These are phyloP conservation scores for Cladophialophora carrionii DNA, from an alignment of 2,329 filamentous ascomycete genomes.

Conservation along the genomic window DNA sequence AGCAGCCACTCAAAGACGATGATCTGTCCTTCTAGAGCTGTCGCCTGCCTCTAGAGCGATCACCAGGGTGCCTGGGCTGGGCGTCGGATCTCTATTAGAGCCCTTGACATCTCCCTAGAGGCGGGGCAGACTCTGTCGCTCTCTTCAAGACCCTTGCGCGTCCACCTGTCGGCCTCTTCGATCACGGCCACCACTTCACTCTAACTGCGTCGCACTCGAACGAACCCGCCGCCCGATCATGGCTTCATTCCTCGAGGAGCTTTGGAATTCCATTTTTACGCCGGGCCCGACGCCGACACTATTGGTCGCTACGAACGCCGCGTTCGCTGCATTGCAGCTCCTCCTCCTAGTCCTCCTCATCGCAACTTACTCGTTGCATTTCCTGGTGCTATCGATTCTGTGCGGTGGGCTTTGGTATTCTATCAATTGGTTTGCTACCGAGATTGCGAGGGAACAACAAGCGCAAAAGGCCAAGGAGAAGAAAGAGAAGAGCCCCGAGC, in stretches of 20 bases:
- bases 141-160: conserved; percentile 15
- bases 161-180: conserved; percentile 4
- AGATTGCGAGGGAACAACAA: conserved; percentile 58
- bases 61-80: conserved; percentile 3
- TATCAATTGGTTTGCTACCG: conserved; percentile 94
- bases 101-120: conserved; percentile 15
- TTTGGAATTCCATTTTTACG: conserved; percentile 92
- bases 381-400: conserved; percentile 76
- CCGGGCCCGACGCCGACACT: conserved; percentile 87
- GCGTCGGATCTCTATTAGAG: conserved; percentile 20
- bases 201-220: neutral
- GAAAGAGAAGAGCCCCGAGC: conserved; percentile 49
- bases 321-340: conserved; percentile 82
- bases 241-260: conserved; percentile 67
- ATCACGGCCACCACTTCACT: neutral
- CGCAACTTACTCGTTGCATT: conserved; percentile 86
- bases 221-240: conserved; percentile 40
- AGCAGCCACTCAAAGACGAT: conserved; percentile 21
- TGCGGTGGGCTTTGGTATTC: conserved; percentile 85
- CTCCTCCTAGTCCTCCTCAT: conserved; percentile 75
- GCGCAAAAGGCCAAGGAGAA: conserved; percentile 49
- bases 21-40: conserved; percentile 21
- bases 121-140: conserved; percentile 26
- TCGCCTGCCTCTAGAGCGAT: conserved; percentile 15
- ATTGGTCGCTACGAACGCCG: conserved; percentile 83